A percentile compares a stretch with the other conserved stretches of the same genome.
These are phyloP conservation scores for Podospora tetraspora DNA, from an alignment of 495 filamentous ascomycete species.

Conservation along the genomic window DNA sequence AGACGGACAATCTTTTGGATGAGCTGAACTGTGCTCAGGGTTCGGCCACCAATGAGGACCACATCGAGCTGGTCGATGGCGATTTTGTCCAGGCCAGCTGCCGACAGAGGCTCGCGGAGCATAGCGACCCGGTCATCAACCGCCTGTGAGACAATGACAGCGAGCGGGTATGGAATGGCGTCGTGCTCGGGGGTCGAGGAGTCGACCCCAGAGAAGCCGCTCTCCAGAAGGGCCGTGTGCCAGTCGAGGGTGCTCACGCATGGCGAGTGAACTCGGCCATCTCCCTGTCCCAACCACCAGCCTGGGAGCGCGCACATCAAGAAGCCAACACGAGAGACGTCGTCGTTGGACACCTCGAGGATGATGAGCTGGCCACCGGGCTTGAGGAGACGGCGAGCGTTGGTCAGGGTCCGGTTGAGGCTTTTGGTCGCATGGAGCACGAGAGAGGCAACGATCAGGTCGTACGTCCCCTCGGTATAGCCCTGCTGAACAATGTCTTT, in stretches of 20 bases:
- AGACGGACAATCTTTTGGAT: neutral
- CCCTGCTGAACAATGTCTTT: constrained; percentile 38
- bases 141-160: constrained; percentile 4
- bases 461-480: constrained; percentile 39
- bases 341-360: constrained; percentile 21
- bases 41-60: constrained; percentile 4
- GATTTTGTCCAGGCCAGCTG: neutral
- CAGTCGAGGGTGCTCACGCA: neutral
- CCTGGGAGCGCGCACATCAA: neutral
- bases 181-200: neutral
- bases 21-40: neutral
- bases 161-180: neutral
- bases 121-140: neutral
- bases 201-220: constrained; percentile 7
- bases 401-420: constrained; percentile 34
- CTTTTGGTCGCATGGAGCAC: constrained; percentile 45
- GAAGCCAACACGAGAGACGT: neutral
- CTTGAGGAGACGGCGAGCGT: constrained; percentile 43
- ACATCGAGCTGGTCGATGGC: neutral
- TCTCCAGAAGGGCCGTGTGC: neutral
- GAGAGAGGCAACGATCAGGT: constrained; percentile 43
- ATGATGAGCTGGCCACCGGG: constrained; percentile 41
- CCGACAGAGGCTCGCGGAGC: neutral
- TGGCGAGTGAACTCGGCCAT: neutral
- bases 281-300: neutral